Base-by-base conservation (phyloP, 441 rosid species). In the Adansonia rubrostipa region DNA sequence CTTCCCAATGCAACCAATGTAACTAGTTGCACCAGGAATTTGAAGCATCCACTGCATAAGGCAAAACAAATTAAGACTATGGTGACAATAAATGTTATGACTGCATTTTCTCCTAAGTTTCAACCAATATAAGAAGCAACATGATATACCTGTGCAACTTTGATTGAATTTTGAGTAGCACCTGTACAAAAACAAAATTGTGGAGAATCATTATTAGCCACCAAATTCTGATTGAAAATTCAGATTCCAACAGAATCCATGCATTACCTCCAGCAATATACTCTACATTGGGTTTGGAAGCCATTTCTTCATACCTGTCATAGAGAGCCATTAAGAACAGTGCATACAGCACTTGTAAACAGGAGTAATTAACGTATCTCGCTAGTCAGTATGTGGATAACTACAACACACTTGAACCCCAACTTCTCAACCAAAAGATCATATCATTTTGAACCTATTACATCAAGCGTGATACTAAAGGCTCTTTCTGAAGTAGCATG, bases 1-100 rank as follows among this genome's bases (percentile, higher is more conserved):
- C 79, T 94, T 96, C 53, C 99, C 98, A 80, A 94, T 92, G 86
- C 93, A 92, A 67, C 99, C 99, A n/a, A 96, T 94, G 88, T 91
- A 96, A 76, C 89, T 78, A 4, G 98, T 92, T 54, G 96, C 93
- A 58, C 95, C 96, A 77, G 99, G 93, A 76, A 80, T 81, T 92
- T 96, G 99, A 78, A 96, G 97, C 97, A 96, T 92, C 98, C 99
- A 96, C 99, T 96, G 86, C 63, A 80, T 66, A 33, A 79, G 53
- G 22, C 51, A 65, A 76, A 63, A 51, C 36, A 76, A 65, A 40
- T 36, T 33, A 33, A 62, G n/a, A 28, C 50, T 28, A 6, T 0
- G 14, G 33, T 13, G 44, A 24, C 17, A 53, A 11, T 9, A 54
- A 36, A 72, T 17, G 17, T 10, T 56, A 72, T 5, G 50, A 71